These are phyloP conservation scores for Hemerocallis citrina DNA, from an alignment of 106 monocot genomes.

Conservation along the genomic window DNA sequence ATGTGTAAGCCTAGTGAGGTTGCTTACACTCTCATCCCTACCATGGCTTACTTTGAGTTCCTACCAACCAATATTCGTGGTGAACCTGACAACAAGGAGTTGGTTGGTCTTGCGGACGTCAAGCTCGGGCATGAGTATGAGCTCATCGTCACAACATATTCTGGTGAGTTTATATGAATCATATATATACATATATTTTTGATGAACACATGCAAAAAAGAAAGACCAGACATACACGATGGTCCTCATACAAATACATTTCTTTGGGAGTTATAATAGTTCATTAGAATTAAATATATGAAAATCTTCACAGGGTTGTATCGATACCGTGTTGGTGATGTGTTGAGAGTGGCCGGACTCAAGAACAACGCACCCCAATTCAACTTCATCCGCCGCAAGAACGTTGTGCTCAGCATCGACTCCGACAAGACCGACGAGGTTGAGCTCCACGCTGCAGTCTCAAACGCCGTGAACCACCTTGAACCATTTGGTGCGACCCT, in stretches of 20 bases:
- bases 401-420: conserved; percentile 83
- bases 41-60: conserved; percentile 79
- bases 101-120: conserved; percentile 72
- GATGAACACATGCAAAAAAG: no score
- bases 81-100: conserved; percentile 12
- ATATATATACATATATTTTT: background rate
- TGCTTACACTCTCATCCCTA: conserved; percentile 68
- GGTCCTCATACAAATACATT: no score
- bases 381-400: conserved; percentile 68
- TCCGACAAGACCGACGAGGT: conserved; percentile 87
- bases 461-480: conserved; percentile 41
- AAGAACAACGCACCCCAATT: conserved; percentile 84
- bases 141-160: conserved; percentile 90
- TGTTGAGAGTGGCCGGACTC: conserved; percentile 65
- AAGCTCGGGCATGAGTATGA: conserved; percentile 79
- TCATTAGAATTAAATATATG: background rate
- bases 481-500: conserved; percentile 51
- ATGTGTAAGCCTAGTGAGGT: conserved; percentile 63
- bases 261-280: background rate
- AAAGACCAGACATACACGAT: no score
- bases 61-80: conserved; percentile 18
- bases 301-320: conserved; percentile 40
- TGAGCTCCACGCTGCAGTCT: conserved; percentile 72
- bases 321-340: conserved; percentile 76
- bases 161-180: conserved; percentile 43